Evolutionary conservation across 768 basidiomycete species (phyloP).

Genomic region (Naganishia kalamii): DNA sequence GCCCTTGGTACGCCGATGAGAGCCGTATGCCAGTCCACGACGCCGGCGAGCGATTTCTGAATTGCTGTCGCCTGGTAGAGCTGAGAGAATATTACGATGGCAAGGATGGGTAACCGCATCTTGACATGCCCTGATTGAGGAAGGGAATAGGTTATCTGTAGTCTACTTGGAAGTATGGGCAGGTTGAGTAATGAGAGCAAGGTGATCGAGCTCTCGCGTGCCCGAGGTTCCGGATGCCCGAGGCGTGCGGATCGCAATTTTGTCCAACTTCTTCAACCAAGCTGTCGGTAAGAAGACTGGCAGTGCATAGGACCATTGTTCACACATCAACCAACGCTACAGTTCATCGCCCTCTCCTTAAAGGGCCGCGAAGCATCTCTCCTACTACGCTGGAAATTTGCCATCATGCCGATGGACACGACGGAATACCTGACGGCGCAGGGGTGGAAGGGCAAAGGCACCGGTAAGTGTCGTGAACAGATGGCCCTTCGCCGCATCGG

Average conservation of each 20-base stretch:
- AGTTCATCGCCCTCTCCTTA: too few relatives aligned
- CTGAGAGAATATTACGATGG: not conserved
- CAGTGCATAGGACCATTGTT: too few relatives aligned
- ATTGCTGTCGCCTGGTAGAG: slow-evolving; percentile 52
- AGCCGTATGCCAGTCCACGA: slow-evolving; percentile 77
- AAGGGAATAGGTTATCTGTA: not conserved
- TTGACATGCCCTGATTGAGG: not conserved
- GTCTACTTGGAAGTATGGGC: not conserved
- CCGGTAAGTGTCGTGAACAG: slow-evolving; percentile 35
- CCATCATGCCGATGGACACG: slow-evolving; percentile 23
- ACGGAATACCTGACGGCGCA: slow-evolving; percentile 47
- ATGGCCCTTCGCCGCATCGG: not conserved
- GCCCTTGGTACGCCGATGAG: slow-evolving; percentile 67
- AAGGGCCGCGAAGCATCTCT: too few relatives aligned
- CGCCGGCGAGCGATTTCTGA: slow-evolving; percentile 51
- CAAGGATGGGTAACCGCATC: slow-evolving; percentile 4
- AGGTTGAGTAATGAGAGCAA: not conserved
- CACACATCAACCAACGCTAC: too few relatives aligned
- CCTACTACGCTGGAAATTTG: too few relatives aligned
- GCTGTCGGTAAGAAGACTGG: too few relatives aligned
- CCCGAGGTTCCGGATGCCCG: not conserved
- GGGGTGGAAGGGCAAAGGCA: slow-evolving; percentile 83
- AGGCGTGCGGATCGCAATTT: not conserved
- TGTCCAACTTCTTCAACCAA: too few relatives aligned
- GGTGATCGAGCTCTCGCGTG: not conserved